phyloP scores from a whole-genome alignment of 352 stramenopile genomes.

The Globisporangium lucens region DNA sequence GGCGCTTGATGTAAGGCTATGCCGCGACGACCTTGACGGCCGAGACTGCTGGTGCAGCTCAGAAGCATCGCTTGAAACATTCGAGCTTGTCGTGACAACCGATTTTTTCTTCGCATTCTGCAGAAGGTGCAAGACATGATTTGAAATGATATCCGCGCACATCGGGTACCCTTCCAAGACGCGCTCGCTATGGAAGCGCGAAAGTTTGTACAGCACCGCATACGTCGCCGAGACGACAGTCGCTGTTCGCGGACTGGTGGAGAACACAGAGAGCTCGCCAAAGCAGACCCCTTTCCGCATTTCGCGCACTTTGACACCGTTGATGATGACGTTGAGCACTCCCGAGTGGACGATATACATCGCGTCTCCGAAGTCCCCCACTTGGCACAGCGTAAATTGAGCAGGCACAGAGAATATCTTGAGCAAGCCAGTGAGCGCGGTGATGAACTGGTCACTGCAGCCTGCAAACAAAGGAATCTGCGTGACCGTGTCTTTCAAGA shows the following conservation, averaged over 20 bases:
- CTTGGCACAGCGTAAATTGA: constrained; percentile 48
- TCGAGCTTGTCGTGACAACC: neutral
- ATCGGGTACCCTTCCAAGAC: constrained; percentile 54
- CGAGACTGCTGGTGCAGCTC: neutral
- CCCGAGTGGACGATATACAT: constrained; percentile 78
- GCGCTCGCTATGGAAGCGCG: constrained; percentile 49
- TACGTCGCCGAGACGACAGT: constrained; percentile 60
- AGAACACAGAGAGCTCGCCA: constrained; percentile 69
- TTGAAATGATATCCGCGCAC: constrained; percentile 28
- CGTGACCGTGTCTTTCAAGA: constrained; percentile 55
- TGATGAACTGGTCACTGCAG: constrained; percentile 60
- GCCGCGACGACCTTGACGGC: neutral
- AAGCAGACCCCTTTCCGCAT: constrained; percentile 64
- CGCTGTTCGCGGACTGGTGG: constrained; percentile 41
- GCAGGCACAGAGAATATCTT: constrained; percentile 59
- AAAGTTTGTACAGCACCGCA: constrained; percentile 57
- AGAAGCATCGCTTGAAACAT: neutral
- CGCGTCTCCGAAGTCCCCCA: constrained; percentile 56
- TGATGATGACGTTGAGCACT: constrained; percentile 57
- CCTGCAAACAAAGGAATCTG: constrained; percentile 61
- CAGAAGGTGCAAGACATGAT: constrained; percentile 20
- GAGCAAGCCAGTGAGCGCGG: constrained; percentile 62
- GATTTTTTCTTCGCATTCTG: constrained; percentile 13
- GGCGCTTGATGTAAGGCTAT: neutral
- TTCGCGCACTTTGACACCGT: constrained; percentile 56